Conservation (phyloP, 352 stramenopile species). For the Phytophthora boehmeriae region DNA sequence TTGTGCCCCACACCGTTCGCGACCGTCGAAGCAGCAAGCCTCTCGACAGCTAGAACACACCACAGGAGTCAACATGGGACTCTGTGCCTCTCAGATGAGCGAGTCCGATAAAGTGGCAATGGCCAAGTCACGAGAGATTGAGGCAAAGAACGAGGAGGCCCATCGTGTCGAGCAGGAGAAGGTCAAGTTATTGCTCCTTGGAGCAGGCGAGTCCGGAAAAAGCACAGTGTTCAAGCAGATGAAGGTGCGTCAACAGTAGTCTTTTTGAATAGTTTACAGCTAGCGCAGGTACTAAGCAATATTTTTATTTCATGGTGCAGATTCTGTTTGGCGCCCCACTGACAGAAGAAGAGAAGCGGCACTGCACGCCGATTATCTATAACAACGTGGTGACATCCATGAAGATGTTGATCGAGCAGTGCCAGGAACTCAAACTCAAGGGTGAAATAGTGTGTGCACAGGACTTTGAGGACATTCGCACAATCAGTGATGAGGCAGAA, state of each 20-base stretch:
- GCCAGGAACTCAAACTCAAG: slow-evolving; percentile 81
- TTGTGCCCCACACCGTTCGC: slow-evolving; percentile 23
- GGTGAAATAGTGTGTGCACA: slow-evolving; percentile 72
- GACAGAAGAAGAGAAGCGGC: slow-evolving; percentile 88
- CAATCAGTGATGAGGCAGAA: slow-evolving; percentile 84
- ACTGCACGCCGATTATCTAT: slow-evolving; percentile 90
- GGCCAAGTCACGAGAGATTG: slow-evolving; percentile 76
- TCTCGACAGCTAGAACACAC: slow-evolving; percentile 22
- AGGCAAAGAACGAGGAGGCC: slow-evolving; percentile 81
- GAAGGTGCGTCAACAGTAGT: slow-evolving; percentile 54
- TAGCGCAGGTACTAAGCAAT: slow-evolving; percentile 7
- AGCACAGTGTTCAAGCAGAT: slow-evolving; percentile 95
- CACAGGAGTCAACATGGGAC: slow-evolving; percentile 54
- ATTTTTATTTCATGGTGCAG: slow-evolving; percentile 38
- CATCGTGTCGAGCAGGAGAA: slow-evolving; percentile 89
- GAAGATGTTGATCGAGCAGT: slow-evolving; percentile 92
- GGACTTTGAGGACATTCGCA: slow-evolving; percentile 83
- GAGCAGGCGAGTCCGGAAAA: slow-evolving; percentile 95
- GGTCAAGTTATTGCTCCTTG: slow-evolving; percentile 96
- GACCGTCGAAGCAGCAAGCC: slow-evolving; percentile 29
- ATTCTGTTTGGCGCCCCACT: slow-evolving; percentile 85
- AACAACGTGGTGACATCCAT: slow-evolving; percentile 92
- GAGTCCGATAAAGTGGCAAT: slow-evolving; percentile 67
- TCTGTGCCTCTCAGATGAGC: slow-evolving; percentile 67
- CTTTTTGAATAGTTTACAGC: neutral